phyloP scores from a whole-genome alignment of 768 basidiomycete genomes.

The Auricularia sp. region DNA sequence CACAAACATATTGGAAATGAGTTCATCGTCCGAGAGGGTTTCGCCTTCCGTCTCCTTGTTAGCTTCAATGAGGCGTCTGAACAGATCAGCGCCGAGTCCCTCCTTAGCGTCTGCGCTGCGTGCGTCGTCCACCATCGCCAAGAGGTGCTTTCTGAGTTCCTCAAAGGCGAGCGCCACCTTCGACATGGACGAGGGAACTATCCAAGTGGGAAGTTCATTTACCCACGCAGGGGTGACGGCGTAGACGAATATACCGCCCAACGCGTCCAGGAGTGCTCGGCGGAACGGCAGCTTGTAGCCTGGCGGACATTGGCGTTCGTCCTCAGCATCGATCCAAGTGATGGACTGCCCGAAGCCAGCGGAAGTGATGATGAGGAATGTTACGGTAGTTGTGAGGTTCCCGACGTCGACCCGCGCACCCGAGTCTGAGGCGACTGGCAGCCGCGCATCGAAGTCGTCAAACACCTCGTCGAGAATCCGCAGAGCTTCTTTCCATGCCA shows the following conservation, averaged over 20 bases:
- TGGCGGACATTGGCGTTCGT: conserved; percentile 9
- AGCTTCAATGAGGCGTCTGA: conserved; percentile 37
- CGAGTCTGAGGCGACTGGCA: background rate
- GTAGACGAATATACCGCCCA: conserved; percentile 21
- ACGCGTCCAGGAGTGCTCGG: conserved; percentile 22
- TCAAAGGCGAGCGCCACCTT: conserved; percentile 24
- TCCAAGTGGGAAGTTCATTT: conserved; percentile 21
- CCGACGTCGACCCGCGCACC: background rate
- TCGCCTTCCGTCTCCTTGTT: conserved; percentile 27
- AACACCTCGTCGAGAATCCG: background rate
- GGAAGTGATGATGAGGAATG: conserved; percentile 22
- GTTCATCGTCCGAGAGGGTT: conserved; percentile 33
- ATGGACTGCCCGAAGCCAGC: conserved; percentile 32
- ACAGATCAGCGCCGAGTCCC: conserved; percentile 25
- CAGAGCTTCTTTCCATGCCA: background rate
- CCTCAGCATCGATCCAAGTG: conserved; percentile 21
- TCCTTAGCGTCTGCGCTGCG: conserved; percentile 11
- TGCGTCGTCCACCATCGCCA: conserved; percentile 30
- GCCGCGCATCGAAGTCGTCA: background rate
- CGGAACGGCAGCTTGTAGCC: conserved; percentile 28
- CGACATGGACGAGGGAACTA: conserved; percentile 23
- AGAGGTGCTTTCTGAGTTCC: conserved; percentile 30
- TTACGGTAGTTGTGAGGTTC: background rate
- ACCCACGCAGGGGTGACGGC: conserved; percentile 23
- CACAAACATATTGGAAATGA: conserved; percentile 41